These are phyloP conservation scores for Trichoderma brevicompactum DNA, from an alignment of 2,329 filamentous ascomycete genomes.

Conservation along the genomic window DNA sequence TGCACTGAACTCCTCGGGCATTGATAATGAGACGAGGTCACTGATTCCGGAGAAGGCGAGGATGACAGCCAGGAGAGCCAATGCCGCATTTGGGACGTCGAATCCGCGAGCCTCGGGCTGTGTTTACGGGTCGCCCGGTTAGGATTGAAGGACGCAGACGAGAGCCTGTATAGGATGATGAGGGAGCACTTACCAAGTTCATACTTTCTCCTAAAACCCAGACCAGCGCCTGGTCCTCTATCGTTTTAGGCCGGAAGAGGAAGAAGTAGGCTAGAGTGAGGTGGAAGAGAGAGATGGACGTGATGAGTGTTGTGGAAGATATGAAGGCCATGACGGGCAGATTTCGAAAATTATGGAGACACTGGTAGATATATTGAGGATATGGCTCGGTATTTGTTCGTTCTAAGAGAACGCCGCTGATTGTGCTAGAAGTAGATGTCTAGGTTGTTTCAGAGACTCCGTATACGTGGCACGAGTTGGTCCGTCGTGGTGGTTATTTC, in stretches of 20 bases:
- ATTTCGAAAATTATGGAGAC: conserved; percentile 24
- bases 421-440: neutral
- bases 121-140: neutral
- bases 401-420: neutral
- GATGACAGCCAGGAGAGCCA: conserved; percentile 73
- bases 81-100: conserved; percentile 68
- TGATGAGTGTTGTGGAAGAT: conserved; percentile 79
- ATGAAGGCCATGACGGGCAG: conserved; percentile 72
- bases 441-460: neutral
- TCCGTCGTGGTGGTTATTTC: neutral
- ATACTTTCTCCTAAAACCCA: conserved; percentile 82
- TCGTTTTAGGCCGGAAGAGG: conserved; percentile 69
- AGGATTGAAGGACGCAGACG: neutral
- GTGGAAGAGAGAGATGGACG: conserved; percentile 81
- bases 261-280: conserved; percentile 84
- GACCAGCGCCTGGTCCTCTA: conserved; percentile 81
- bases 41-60: conserved; percentile 64
- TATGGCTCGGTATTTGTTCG: neutral
- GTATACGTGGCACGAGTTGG: conserved; percentile 25
- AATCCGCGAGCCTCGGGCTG: conserved; percentile 71
- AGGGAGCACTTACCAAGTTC: conserved; percentile 66
- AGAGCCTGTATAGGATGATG: neutral
- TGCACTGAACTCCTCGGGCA: conserved; percentile 68
- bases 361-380: neutral
- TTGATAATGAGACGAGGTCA: conserved; percentile 68